Base-by-base conservation (phyloP, 2,329 filamentous ascomycete species). In the Lithohypha guttulata region DNA sequence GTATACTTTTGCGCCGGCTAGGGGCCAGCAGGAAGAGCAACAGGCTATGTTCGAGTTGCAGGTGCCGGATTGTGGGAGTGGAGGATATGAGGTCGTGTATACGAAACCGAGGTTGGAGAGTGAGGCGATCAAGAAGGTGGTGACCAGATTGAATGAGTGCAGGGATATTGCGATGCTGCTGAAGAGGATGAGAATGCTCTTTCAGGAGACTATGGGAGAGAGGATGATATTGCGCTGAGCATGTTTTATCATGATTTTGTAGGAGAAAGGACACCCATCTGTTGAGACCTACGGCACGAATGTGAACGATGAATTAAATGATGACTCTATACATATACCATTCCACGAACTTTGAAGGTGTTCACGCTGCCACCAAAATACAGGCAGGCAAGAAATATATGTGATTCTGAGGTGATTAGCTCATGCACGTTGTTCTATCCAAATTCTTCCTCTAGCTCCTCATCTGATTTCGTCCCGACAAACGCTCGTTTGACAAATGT, bases 31-130 rank as follows among this genome's bases (percentile, higher is more conserved):
- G 5, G 43, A 51, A 21, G 84, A 87, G 52, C 73, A 78, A 43
- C 87, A 96, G 64, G 86, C 83, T 10, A 93, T 83, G 79, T 96
- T 98, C 57, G 89, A 96, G 65, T 67, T 98, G 42, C 37, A 46
- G 25, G 43, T 52, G 9, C 48, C 48, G 4, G 79, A 81, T 50
- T 93, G 83, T 31, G 76, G 77, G 23, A 77, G 75, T 47, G 70
- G 83, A 44, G 87, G 94, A 53, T 96, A 95, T 60, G 81, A 84
- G 47, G 81, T 96, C 25, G 73, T 78, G 43, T 80, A 84, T 51
- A 82, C 80, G 53, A 71, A 81, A 55, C 91, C 91, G 9, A 75
- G 71, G 51, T 46, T 79, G 26, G 71, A 77, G 34, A 58, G 59
- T 32, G 65, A 68, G 5, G 65, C 68, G 23, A 63, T 78, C 15